phyloP scores from a whole-genome alignment of 2,329 filamentous ascomycete species.

The Fusarium veterinarium region DNA sequence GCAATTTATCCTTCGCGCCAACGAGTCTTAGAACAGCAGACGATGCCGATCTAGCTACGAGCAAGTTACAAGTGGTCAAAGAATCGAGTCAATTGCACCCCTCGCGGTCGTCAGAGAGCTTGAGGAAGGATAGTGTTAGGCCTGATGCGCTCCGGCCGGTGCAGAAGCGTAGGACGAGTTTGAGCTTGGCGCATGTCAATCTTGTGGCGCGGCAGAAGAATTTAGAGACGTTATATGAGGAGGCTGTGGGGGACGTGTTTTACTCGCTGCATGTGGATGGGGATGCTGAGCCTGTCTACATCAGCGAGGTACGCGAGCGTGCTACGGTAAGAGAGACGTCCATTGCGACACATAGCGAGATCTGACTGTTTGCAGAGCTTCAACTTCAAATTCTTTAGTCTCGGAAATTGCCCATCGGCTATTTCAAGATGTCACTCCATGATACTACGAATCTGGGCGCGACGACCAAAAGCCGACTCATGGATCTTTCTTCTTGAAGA shows the following conservation, averaged over 20 bases:
- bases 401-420: conserved; percentile 70
- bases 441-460: conserved; percentile 80
- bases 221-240: conserved; percentile 77
- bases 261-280: conserved; percentile 82
- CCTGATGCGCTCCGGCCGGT: conserved; percentile 54
- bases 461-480: conserved; percentile 60
- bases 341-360: background rate
- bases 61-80: conserved; percentile 69
- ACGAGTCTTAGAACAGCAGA: conserved; percentile 76
- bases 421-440: conserved; percentile 75
- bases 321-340: conserved; percentile 68
- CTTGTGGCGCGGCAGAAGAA: conserved; percentile 74
- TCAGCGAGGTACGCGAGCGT: conserved; percentile 83
- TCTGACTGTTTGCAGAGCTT: conserved; percentile 70
- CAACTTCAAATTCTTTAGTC: conserved; percentile 86
- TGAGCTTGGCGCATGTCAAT: conserved; percentile 59
- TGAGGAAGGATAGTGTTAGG: conserved; percentile 51
- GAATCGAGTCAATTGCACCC: conserved; percentile 63
- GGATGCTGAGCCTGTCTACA: conserved; percentile 81
- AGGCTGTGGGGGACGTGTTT: conserved; percentile 85
- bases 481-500: conserved; percentile 77
- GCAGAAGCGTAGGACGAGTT: conserved; percentile 59
- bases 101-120: conserved; percentile 65
- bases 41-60: conserved; percentile 78
- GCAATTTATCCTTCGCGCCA: conserved; percentile 80